These are phyloP conservation scores for Erythrophleum ivorense DNA, from an alignment of 331 rosid species.

Conservation along the genomic window DNA sequence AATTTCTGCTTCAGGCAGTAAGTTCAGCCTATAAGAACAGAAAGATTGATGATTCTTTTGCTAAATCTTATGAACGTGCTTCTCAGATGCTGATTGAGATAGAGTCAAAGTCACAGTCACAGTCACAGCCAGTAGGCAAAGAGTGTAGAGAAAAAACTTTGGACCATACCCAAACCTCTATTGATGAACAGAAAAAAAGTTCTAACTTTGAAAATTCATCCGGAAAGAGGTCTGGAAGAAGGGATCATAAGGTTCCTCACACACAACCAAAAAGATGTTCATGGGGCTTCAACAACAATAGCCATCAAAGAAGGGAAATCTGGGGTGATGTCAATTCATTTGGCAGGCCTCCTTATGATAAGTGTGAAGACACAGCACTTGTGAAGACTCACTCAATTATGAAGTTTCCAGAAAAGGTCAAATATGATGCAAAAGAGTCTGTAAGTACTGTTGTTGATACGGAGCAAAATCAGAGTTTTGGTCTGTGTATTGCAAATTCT, in stretches of 20 bases:
- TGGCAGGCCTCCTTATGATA: constrained; percentile 36
- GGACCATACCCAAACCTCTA: constrained; percentile 4
- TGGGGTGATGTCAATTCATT: constrained; percentile 51
- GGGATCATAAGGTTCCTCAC: constrained; percentile 43
- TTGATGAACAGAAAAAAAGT: constrained; percentile 43
- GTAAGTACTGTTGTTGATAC: constrained; percentile 12
- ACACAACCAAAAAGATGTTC: constrained; percentile 60
- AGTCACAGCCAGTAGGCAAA: constrained; percentile 28
- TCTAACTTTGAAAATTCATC: constrained; percentile 12
- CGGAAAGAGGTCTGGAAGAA: constrained; percentile 28
- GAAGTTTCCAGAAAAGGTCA: constrained; percentile 37
- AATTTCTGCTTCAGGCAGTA: constrained; percentile 75
- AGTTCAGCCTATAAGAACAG: constrained; percentile 60
- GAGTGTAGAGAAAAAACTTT: neutral
- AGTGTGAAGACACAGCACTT: constrained; percentile 32
- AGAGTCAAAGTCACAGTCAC: constrained; percentile 30
- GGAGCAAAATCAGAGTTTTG: neutral
- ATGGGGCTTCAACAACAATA: constrained; percentile 59
- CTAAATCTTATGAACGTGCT: constrained; percentile 82
- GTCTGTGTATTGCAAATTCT: neutral
- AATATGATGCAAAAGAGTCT: constrained; percentile 34
- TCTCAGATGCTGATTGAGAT: constrained; percentile 60
- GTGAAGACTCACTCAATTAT: constrained; percentile 5
- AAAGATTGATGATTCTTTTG: constrained; percentile 78
- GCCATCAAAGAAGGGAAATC: constrained; percentile 43